Conservation (phyloP, 805 yeast species). For the Kluyveromyces aestuarii region DNA sequence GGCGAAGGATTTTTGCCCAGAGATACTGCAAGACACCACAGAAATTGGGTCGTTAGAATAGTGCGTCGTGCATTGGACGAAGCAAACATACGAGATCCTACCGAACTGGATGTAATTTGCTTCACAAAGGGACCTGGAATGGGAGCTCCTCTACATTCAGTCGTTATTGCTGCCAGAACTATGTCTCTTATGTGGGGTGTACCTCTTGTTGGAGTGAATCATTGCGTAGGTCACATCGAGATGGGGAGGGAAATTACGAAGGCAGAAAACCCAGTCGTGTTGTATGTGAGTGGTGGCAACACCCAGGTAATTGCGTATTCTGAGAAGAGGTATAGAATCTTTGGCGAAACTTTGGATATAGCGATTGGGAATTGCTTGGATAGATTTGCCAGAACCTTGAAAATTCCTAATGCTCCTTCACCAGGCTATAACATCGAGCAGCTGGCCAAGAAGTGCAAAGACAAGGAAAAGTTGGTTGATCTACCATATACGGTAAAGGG, state of each 20-base stretch:
- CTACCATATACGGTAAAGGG: conserved; percentile 97
- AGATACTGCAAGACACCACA: conserved; percentile 93
- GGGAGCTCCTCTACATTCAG: conserved; percentile 97
- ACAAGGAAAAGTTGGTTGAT: conserved; percentile 44
- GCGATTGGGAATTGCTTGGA: conserved; percentile 97
- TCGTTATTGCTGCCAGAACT: conserved; percentile 87
- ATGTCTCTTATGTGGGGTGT: conserved; percentile 67
- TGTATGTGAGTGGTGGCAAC: conserved; percentile 97
- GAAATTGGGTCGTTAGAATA: conserved; percentile 86
- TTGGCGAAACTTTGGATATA: conserved; percentile 97
- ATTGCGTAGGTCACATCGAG: conserved; percentile 96
- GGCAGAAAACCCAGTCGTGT: conserved; percentile 94
- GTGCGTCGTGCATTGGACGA: conserved; percentile 58
- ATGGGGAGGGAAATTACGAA: conserved; percentile 99
- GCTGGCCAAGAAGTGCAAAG: conserved; percentile 60
- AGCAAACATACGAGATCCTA: conserved; percentile 37
- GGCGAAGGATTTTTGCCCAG: conserved; percentile 97
- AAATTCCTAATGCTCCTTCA: conserved; percentile 85
- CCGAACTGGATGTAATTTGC: conserved; percentile 69
- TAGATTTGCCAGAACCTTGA: conserved; percentile 85
- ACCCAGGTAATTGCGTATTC: conserved; percentile 97
- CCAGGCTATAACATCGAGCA: conserved; percentile 98
- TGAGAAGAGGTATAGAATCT: conserved; percentile 87
- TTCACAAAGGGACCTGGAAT: conserved; percentile 99
- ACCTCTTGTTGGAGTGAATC: conserved; percentile 92